Evolutionary conservation across 768 basidiomycete species (phyloP).

Genomic region (Strobilomyces dryophilus): DNA sequence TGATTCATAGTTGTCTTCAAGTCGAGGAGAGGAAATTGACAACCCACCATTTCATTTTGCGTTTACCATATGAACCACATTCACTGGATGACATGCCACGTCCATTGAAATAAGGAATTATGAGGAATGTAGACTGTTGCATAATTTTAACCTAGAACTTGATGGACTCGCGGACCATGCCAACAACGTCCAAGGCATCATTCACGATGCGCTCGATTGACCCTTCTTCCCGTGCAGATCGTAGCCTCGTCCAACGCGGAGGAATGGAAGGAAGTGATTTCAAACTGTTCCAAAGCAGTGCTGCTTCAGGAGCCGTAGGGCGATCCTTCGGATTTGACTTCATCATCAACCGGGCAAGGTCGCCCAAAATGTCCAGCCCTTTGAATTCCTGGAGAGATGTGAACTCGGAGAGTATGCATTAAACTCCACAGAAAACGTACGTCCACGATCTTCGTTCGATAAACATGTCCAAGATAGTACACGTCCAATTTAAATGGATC

Average conservation of each 20-base stretch:
- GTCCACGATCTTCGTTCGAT: conserved; percentile 15
- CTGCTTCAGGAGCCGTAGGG: background rate
- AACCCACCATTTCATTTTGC: no score
- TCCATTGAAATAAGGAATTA: background rate
- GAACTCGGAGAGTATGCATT: background rate
- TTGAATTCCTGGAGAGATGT: conserved; percentile 4
- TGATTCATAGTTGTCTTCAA: no score
- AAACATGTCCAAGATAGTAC: conserved; percentile 25
- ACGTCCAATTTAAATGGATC: conserved; percentile 31
- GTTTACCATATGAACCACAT: no score
- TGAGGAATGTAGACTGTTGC: background rate
- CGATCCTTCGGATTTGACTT: conserved; percentile 4
- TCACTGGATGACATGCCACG: background rate
- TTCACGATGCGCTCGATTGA: conserved; percentile 14
- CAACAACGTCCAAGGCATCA: conserved; percentile 10
- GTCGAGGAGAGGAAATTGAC: no score
- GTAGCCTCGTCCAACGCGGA: conserved; percentile 10
- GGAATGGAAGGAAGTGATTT: background rate
- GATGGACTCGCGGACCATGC: conserved; percentile 8
- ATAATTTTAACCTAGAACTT: background rate
- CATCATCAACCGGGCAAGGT: conserved; percentile 4
- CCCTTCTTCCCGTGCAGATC: conserved; percentile 3
- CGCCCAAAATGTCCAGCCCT: background rate
- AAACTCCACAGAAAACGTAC: background rate
- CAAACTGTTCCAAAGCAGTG: conserved; percentile 8